Evolutionary conservation across 2,329 filamentous ascomycete species (phyloP), one percentile per base, ranked within the genome.

Genomic region (Botrytis paeoniae): DNA sequence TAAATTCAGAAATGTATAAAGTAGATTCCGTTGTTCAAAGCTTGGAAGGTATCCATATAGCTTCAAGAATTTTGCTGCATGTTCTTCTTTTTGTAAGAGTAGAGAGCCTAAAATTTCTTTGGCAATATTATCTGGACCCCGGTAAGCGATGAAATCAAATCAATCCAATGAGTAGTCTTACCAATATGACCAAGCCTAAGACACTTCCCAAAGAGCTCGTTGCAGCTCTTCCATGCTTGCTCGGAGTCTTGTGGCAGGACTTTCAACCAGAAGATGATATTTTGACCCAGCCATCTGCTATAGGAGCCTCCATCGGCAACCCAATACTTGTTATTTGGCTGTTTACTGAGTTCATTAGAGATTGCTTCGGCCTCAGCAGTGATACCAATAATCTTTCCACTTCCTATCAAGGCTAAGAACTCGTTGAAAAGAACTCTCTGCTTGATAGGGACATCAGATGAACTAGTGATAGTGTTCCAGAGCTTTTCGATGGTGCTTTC

Each of bases 361-460:
- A 83, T 75, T 71, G 81, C 77, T 70, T 86, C 80, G 22, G 85
- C 85, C 81, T 92, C 88, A 37, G 89, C 89, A 75, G 85, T 82
- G 35, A 85, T 82, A 2, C 88, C 86, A 2, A 91, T 77, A 8
- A 92, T 78, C 77, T 86, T 89, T 70, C 91, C 89, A 35, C 89
- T 88, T 37, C 86, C 89, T 61, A 90, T 78, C 41, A 91, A 82
- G 22, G 84, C 83, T n/a, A 88, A 81, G 71, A 89, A 84, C 75
- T 93, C 90, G 78, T 87, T 89, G 91, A 90, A 92, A 51, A 89
- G 82, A 64, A 89, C 81, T 70, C 84, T 85, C 70, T 83, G 85
- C 76, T 86, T 86, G 37, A 66, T 18, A 14, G 62, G 20, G 81
- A 80, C 22, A 80, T 76, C 72, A 82, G 84, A 32, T 77, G 12